Conservation (phyloP, 805 yeast genomes). For the Torulaspora quercuum region DNA sequence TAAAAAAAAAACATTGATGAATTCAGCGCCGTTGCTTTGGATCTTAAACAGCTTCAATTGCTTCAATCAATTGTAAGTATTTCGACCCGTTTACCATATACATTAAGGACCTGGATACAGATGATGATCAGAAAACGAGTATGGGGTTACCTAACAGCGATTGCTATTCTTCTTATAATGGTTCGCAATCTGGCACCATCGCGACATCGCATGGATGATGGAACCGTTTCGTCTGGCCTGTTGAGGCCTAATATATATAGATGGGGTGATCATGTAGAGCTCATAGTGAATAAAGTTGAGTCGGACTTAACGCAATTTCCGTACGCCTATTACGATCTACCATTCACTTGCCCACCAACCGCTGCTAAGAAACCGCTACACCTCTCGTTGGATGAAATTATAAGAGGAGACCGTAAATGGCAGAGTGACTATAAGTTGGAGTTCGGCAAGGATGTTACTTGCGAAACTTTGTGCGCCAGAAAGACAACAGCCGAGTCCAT, state of each 20-base stretch:
- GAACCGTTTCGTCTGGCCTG: conserved; percentile 21
- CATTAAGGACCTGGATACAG: too few species aligned
- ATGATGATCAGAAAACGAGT: conserved; percentile 12
- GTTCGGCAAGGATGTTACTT: conserved; percentile 63
- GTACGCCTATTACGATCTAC: conserved; percentile 69
- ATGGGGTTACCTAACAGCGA: conserved; percentile 6
- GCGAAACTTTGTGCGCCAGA: conserved; percentile 66
- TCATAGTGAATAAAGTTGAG: conserved; percentile 73
- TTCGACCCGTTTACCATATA: too few species aligned
- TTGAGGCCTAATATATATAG: conserved; percentile 37
- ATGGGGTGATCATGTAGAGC: conserved; percentile 59
- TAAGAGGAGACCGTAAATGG: conserved; percentile 79
- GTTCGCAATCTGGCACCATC: conserved; percentile 4
- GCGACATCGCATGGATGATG: conserved; percentile 3
- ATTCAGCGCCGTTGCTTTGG: too few species aligned
- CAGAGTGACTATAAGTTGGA: conserved; percentile 63
- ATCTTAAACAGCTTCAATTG: too few species aligned
- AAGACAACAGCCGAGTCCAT: conserved; percentile 51
- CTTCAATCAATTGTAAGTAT: too few species aligned
- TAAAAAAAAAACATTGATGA: too few species aligned
- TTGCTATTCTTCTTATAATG: conserved; percentile 8
- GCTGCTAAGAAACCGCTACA: conserved; percentile 54
- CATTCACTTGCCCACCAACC: conserved; percentile 74
- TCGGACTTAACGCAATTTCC: conserved; percentile 72
- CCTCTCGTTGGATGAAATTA: conserved; percentile 68